phyloP scores from a whole-genome alignment of 1,284 basidiomycete species.

The Fomitopsis schrenkii region DNA sequence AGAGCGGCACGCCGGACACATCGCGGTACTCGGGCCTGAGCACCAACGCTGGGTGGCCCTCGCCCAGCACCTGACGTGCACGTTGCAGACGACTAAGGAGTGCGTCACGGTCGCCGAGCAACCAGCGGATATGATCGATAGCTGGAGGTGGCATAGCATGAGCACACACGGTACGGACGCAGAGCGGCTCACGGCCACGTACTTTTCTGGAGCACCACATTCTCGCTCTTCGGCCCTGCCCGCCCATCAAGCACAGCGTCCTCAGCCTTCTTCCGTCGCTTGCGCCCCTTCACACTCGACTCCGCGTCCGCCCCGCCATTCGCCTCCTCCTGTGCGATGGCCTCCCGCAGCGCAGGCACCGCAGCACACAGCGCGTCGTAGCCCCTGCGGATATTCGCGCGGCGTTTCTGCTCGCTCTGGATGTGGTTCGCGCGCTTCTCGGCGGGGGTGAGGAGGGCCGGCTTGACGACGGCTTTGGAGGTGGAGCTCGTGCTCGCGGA shows the following conservation, averaged over 20 bases:
- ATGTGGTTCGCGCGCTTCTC: constrained; percentile 96
- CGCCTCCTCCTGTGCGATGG: constrained; percentile 63
- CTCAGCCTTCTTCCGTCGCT: constrained; percentile 27
- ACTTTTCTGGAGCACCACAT: constrained; percentile 82
- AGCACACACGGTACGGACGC: neutral
- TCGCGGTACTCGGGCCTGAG: constrained; percentile 29
- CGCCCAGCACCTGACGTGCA: constrained; percentile 53
- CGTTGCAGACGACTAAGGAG: constrained; percentile 56
- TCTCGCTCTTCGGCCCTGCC: constrained; percentile 82
- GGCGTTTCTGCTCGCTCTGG: constrained; percentile 84
- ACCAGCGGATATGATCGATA: constrained; percentile 75
- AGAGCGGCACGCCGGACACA: constrained; percentile 40
- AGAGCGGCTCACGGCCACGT: constrained; percentile 28
- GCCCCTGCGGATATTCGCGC: constrained; percentile 86
- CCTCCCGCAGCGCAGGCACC: constrained; percentile 76
- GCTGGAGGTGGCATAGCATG: constrained; percentile 38
- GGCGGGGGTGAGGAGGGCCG: constrained; percentile 39
- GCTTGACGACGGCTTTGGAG: constrained; percentile 15
- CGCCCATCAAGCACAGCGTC: constrained; percentile 71
- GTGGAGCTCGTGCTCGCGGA: constrained; percentile 6
- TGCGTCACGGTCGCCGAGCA: constrained; percentile 52
- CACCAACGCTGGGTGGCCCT: constrained; percentile 48
- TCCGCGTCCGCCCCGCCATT: constrained; percentile 6
- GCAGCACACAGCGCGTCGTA: constrained; percentile 83
- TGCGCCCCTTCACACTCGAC: constrained; percentile 14